Percentiles rank a stretch among this genome's conserved stretches.
Conservation (phyloP, 2,329 filamentous ascomycete species). For the Westerdykella aurantiaca region DNA sequence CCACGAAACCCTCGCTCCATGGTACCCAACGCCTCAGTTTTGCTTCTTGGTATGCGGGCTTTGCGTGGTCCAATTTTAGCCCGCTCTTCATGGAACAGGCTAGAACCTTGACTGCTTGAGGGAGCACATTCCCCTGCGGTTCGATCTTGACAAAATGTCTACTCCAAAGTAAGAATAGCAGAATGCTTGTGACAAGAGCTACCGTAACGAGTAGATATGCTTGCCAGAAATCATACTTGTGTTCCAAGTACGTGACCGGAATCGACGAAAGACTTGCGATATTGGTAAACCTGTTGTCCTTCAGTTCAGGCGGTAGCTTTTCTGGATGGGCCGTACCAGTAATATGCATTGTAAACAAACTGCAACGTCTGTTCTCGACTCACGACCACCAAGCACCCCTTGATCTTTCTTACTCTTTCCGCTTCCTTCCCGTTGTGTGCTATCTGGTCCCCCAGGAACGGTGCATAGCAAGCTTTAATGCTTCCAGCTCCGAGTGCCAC, state of each 20-base stretch:
- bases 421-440: constrained; percentile 8
- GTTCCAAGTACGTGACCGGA: constrained; percentile 62
- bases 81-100: constrained; percentile 7
- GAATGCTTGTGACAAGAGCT: constrained; percentile 57
- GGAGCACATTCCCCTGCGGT: constrained; percentile 12
- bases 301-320: constrained; percentile 14
- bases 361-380: constrained; percentile 22
- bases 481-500: constrained; percentile 2
- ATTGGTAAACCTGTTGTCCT: constrained; percentile 54
- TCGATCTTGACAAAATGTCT: constrained; percentile 10
- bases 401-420: constrained; percentile 6
- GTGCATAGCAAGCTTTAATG: constrained; percentile 3
- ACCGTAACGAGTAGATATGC: constrained; percentile 57
- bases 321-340: constrained; percentile 22
- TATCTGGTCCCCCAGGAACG: constrained; percentile 8
- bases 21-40: constrained; percentile 4
- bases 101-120: constrained; percentile 4
- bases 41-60: constrained; percentile 8
- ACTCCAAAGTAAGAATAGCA: constrained; percentile 42
- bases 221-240: constrained; percentile 61
- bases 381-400: constrained; percentile 16
- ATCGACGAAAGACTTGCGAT: constrained; percentile 56
- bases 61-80: constrained; percentile 12
- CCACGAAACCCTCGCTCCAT: constrained; percentile 15
- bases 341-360: constrained; percentile 30